Conservation (phyloP, 371 early-diverging fungal genomes). For the Capillidium rhysosporum region DNA sequence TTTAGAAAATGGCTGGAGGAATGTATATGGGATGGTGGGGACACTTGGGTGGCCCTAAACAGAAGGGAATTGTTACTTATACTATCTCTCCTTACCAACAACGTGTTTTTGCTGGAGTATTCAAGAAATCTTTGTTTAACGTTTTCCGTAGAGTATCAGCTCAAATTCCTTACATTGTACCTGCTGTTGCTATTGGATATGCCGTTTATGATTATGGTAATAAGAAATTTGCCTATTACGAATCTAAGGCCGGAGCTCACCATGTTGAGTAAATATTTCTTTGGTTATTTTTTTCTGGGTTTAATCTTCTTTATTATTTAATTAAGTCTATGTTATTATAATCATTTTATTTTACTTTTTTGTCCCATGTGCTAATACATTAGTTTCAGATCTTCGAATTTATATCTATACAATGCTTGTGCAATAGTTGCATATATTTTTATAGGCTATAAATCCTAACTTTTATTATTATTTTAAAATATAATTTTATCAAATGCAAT, state of each 20-base stretch:
- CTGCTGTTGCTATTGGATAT: slow-evolving; percentile 39
- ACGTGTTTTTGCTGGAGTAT: slow-evolving; percentile 49
- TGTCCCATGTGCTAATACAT: no score
- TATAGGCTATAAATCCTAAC: no score
- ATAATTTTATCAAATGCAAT: no score
- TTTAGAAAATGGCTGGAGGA: slow-evolving; percentile 10
- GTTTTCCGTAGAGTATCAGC: slow-evolving; percentile 47
- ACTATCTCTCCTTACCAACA: slow-evolving; percentile 59
- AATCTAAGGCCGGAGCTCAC: slow-evolving; percentile 40
- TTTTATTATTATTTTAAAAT: no score
- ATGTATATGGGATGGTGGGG: slow-evolving; percentile 35
- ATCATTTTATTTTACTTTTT: no score
- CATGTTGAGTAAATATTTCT: no score
- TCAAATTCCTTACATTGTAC: slow-evolving; percentile 50
- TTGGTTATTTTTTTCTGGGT: no score
- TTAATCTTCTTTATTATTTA: no score
- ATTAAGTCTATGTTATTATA: no score
- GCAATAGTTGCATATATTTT: no score
- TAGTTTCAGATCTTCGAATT: no score
- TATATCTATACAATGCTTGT: no score
- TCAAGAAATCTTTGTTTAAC: slow-evolving; percentile 55
- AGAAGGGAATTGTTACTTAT: slow-evolving; percentile 25
- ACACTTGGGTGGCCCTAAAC: slow-evolving; percentile 11
- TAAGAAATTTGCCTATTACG: slow-evolving; percentile 35
- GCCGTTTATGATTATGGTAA: slow-evolving; percentile 36